Conservation (phyloP, 2,329 filamentous ascomycete species). For the Raffaelea deltoideospora region DNA sequence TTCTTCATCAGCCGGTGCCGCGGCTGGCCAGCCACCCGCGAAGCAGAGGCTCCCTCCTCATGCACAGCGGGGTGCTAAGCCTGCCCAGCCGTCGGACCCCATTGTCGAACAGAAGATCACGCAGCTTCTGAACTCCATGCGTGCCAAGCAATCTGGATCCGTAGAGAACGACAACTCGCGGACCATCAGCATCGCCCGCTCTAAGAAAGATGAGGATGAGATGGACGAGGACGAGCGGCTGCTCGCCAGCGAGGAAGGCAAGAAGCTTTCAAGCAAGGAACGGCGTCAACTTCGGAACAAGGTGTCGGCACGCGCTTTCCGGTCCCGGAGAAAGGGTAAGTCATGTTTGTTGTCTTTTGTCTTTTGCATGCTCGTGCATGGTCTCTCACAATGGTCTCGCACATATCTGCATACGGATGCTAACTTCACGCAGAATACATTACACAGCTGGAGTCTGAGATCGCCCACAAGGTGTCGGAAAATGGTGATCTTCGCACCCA, state of each 20-base stretch:
- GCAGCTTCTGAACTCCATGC: slow-evolving; percentile 83
- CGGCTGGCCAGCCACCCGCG: slow-evolving; percentile 23
- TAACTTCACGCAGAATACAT: slow-evolving; percentile 77
- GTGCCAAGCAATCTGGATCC: slow-evolving; percentile 48
- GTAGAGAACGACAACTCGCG: slow-evolving; percentile 32
- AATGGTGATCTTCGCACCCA: slow-evolving; percentile 64
- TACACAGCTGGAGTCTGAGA: slow-evolving; percentile 78
- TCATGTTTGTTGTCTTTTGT: slow-evolving; percentile 3
- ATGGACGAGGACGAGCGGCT: slow-evolving; percentile 97
- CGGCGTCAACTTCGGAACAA: slow-evolving; percentile 96
- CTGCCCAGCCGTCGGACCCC: slow-evolving; percentile 43
- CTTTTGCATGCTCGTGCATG: neutral
- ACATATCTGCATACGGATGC: too few relatives aligned
- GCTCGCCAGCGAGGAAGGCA: slow-evolving; percentile 91
- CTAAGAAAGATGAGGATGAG: slow-evolving; percentile 90
- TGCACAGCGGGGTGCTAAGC: slow-evolving; percentile 31
- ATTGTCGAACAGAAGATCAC: slow-evolving; percentile 86
- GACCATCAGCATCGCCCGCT: slow-evolving; percentile 46
- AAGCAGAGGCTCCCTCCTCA: slow-evolving; percentile 28
- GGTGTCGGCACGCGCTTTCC: slow-evolving; percentile 93
- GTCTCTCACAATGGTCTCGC: too few relatives aligned
- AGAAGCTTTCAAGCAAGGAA: slow-evolving; percentile 98
- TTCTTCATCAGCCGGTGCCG: too few relatives aligned
- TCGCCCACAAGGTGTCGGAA: slow-evolving; percentile 71
- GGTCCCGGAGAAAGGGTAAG: slow-evolving; percentile 94